phyloP scores from a whole-genome alignment of 2,329 filamentous ascomycete genomes.

The Colletotrichum sp. region DNA sequence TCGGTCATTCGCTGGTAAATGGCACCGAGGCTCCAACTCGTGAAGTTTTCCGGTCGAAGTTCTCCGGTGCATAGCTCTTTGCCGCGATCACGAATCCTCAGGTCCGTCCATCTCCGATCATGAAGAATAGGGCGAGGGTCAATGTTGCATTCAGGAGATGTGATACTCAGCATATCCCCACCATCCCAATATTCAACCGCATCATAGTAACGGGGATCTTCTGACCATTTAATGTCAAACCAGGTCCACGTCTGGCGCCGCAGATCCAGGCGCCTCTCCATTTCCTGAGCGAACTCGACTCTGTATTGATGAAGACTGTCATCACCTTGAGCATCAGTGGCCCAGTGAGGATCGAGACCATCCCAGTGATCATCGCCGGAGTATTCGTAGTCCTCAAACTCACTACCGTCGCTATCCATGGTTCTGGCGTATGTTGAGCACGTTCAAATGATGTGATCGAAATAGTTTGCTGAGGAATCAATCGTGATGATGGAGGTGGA shows the following conservation, averaged over 20 bases:
- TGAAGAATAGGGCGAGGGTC: background rate
- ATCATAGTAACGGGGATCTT: fast-evolving
- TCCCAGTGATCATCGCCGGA: too few species aligned
- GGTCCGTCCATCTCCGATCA: background rate
- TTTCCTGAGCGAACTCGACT: background rate
- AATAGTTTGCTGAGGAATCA: too few species aligned
- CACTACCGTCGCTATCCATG: too few species aligned
- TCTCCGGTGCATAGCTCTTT: background rate
- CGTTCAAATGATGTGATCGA: too few species aligned
- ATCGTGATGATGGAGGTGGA: too few species aligned
- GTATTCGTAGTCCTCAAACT: too few species aligned
- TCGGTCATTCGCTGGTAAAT: background rate
- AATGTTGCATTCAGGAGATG: background rate
- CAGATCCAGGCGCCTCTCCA: fast-evolving
- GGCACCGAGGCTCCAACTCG: background rate
- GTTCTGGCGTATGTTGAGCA: too few species aligned
- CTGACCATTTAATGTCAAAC: fast-evolving
- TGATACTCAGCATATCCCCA: fast-evolving
- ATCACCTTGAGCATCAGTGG: too few species aligned
- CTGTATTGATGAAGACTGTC: too few species aligned
- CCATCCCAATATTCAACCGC: fast-evolving
- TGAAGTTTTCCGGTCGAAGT: fast-evolving
- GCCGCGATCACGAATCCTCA: fast-evolving
- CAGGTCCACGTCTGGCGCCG: fast-evolving
- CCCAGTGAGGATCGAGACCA: too few species aligned